phyloP scores from a whole-genome alignment of 257 asterid species.

The Ligustrum vulgare region DNA sequence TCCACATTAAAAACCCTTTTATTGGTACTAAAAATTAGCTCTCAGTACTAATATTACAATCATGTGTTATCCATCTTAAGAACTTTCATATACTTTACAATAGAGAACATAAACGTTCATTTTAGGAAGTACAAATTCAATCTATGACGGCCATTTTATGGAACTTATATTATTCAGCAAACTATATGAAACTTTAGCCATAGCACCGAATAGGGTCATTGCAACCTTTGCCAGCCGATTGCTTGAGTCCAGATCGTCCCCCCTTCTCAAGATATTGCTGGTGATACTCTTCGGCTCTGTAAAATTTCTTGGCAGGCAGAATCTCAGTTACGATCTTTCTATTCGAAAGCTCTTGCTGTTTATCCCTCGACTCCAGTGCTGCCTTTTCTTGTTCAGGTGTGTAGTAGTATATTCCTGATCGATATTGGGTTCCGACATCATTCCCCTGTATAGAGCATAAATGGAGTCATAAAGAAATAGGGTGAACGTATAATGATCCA shows the following conservation, averaged over 20 bases:
- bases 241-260: constrained; percentile 82
- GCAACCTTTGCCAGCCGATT: constrained; percentile 76
- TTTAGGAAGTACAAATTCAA: neutral
- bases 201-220: constrained; percentile 94
- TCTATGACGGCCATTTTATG: constrained; percentile 19
- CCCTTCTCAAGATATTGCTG: constrained; percentile 99
- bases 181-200: constrained; percentile 34
- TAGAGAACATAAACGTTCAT: neutral
- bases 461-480: neutral
- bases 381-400: constrained; percentile 89
- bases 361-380: constrained; percentile 67
- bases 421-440: constrained; percentile 90
- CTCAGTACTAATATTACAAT: neutral
- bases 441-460: constrained; percentile 58
- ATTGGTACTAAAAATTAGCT: neutral
- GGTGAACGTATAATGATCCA: neutral
- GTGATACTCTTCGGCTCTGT: constrained; percentile 93
- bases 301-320: constrained; percentile 89
- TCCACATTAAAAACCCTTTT: too few relatives aligned
- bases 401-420: constrained; percentile 90
- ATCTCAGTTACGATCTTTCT: constrained; percentile 79
- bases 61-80: neutral
- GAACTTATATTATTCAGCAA: neutral
- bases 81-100: constrained; percentile 13
- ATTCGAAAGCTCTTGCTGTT: constrained; percentile 67